Evolutionary conservation across 208 protist genomes (phyloP).

Genomic region (Jaenimonas drosophilae): DNA sequence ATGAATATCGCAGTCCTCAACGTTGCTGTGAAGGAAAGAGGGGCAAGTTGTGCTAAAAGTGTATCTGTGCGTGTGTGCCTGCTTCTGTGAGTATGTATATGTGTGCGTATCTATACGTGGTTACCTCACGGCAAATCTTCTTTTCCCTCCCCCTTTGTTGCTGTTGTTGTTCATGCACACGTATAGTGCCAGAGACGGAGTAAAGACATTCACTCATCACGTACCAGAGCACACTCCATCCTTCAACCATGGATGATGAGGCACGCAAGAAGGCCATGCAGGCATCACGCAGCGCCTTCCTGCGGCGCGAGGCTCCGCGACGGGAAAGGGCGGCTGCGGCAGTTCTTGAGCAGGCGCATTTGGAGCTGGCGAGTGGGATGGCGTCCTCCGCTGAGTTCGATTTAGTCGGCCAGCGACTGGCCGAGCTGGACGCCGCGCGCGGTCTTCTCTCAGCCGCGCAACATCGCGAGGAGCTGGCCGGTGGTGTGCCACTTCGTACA

Average conservation of each 20-base stretch:
- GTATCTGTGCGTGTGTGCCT: too few relatives aligned
- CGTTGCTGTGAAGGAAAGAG: too few relatives aligned
- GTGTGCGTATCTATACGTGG: too few relatives aligned
- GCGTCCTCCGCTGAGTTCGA: slow-evolving; percentile 56
- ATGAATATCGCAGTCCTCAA: too few relatives aligned
- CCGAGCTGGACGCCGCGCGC: slow-evolving; percentile 48
- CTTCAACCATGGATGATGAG: slow-evolving; percentile 74
- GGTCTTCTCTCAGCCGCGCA: slow-evolving; percentile 50
- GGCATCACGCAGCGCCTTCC: slow-evolving; percentile 63
- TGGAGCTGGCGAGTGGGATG: slow-evolving; percentile 72
- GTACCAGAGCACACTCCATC: too few relatives aligned
- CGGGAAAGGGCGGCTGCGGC: slow-evolving; percentile 48
- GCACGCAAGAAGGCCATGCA: slow-evolving; percentile 38
- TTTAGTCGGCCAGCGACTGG: slow-evolving; percentile 46
- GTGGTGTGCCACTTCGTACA: too few relatives aligned
- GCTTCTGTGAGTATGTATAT: too few relatives aligned
- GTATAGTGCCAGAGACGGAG: too few relatives aligned
- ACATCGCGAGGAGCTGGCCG: slow-evolving; percentile 33
- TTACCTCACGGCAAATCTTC: too few relatives aligned
- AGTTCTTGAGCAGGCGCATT: slow-evolving; percentile 60
- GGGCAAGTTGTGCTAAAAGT: not conserved
- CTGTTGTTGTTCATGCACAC: too few relatives aligned
- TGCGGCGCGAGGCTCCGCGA: slow-evolving; percentile 42
- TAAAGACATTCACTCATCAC: not conserved
- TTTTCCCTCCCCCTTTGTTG: too few relatives aligned